Evolutionary conservation across 1,284 basidiomycete species (phyloP).

Genomic region (Cystobasidium pallidum): DNA sequence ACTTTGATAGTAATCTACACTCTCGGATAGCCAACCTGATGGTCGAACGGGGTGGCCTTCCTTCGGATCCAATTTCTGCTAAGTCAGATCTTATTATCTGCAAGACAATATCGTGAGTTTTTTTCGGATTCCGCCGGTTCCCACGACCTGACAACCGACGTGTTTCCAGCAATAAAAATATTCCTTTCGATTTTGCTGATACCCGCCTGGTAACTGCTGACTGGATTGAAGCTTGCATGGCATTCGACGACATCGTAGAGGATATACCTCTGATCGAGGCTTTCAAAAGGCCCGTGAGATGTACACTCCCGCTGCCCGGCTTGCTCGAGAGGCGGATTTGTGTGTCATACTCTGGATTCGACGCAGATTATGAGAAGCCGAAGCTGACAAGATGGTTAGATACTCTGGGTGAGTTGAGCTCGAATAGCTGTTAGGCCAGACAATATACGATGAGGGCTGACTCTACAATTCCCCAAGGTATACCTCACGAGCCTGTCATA

Average conservation of each 20-base stretch:
- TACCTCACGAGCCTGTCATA: conserved; percentile 1
- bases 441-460: neutral
- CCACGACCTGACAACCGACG: no score
- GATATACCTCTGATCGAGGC: neutral
- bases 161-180: neutral
- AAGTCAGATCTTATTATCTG: conserved; percentile 28
- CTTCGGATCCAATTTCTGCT: neutral
- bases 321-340: neutral
- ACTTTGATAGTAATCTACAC: neutral
- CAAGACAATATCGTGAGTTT: conserved; percentile 12
- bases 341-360: conserved; percentile 32
- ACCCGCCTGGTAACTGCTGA: conserved; percentile 24
- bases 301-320: conserved; percentile 3
- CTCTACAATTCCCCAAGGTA: neutral
- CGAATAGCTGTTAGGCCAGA: neutral
- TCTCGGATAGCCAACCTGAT: neutral
- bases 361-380: conserved; percentile 15
- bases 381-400: neutral
- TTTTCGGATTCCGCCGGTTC: neutral
- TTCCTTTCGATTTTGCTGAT: conserved; percentile 8
- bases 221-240: conserved; percentile 33
- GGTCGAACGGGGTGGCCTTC: neutral
- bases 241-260: conserved; percentile 2
- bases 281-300: conserved; percentile 9
- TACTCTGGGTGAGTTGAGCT: conserved; percentile 15